A percentile compares a stretch with the other conserved stretches of the same genome.
Evolutionary conservation across 106 monocot species (phyloP).

Genomic region (Dendrobium officinale): DNA sequence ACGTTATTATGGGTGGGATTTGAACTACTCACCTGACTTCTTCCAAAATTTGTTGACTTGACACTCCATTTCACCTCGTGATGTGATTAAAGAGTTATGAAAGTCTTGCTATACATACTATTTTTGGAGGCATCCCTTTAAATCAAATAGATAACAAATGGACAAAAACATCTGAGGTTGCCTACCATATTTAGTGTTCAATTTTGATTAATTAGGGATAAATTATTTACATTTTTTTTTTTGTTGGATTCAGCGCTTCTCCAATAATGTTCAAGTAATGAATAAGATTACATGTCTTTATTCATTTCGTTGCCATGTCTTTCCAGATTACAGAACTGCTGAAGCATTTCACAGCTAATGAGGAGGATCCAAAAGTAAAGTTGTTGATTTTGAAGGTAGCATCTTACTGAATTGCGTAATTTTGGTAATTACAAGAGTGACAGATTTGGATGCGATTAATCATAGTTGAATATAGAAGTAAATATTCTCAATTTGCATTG

Average conservation of each 20-base stretch:
- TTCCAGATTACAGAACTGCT: slow-evolving; percentile 54
- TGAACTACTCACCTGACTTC: background rate
- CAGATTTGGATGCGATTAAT: background rate
- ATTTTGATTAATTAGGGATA: background rate
- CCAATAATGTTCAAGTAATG: background rate
- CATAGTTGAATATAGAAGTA: background rate
- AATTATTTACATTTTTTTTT: background rate
- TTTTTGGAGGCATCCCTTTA: background rate
- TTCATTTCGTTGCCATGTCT: slow-evolving; percentile 6
- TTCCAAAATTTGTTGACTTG: background rate
- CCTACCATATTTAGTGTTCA: background rate
- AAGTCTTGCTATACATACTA: background rate
- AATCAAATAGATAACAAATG: background rate
- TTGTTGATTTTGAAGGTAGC: slow-evolving; percentile 85
- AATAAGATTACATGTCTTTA: background rate
- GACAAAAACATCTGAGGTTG: background rate
- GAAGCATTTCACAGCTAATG: slow-evolving; percentile 48
- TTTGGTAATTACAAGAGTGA: background rate
- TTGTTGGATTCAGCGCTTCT: background rate
- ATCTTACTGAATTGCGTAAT: too few species aligned
- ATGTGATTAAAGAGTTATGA: background rate
- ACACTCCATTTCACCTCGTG: background rate
- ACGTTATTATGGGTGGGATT: too few species aligned
- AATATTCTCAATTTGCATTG: background rate
- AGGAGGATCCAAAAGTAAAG: slow-evolving; percentile 61